A percentile compares a stretch with the other conserved stretches of the same genome.
Conservation (phyloP, 1,284 basidiomycete genomes). For the Pyrrhoderma lamaoense region DNA sequence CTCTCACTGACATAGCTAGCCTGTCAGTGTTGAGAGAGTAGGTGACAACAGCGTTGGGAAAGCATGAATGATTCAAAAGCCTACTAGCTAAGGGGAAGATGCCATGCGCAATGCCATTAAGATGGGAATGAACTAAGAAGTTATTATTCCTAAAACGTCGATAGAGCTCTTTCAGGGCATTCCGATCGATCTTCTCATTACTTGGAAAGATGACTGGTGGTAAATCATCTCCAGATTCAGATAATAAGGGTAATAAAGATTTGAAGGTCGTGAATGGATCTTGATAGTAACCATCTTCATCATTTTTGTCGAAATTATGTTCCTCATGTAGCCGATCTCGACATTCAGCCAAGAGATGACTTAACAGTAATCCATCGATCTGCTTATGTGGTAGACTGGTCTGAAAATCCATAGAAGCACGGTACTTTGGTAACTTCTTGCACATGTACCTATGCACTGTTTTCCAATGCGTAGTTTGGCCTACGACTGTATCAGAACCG, state of each 20-base stretch:
- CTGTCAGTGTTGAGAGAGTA: constrained; percentile 39
- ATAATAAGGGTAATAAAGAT: constrained; percentile 42
- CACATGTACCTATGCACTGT: constrained; percentile 57
- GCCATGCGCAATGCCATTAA: constrained; percentile 59
- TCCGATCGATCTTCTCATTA: constrained; percentile 25
- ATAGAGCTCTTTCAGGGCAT: constrained; percentile 30
- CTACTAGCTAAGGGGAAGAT: constrained; percentile 67
- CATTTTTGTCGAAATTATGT: constrained; percentile 15
- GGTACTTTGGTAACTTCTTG: constrained; percentile 43
- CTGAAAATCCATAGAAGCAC: constrained; percentile 39
- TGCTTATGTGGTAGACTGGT: constrained; percentile 43
- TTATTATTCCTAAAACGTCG: constrained; percentile 70
- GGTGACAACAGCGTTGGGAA: constrained; percentile 61
- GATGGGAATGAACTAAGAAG: constrained; percentile 63
- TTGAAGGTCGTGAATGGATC: constrained; percentile 34
- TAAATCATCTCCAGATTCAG: constrained; percentile 2
- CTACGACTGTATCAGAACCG: constrained; percentile 29
- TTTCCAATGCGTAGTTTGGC: constrained; percentile 61
- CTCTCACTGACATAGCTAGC: constrained; percentile 53
- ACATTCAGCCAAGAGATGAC: constrained; percentile 46
- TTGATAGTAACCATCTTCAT: constrained; percentile 6
- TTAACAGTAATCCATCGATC: constrained; percentile 54
- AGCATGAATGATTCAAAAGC: constrained; percentile 70
- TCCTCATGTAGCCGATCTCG: neutral
- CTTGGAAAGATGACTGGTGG: constrained; percentile 12